Evolutionary conservation across 306 rosid genomes (phyloP), one percentile per base, ranked within the genome.

Genomic region (Arachis hypogaea): DNA sequence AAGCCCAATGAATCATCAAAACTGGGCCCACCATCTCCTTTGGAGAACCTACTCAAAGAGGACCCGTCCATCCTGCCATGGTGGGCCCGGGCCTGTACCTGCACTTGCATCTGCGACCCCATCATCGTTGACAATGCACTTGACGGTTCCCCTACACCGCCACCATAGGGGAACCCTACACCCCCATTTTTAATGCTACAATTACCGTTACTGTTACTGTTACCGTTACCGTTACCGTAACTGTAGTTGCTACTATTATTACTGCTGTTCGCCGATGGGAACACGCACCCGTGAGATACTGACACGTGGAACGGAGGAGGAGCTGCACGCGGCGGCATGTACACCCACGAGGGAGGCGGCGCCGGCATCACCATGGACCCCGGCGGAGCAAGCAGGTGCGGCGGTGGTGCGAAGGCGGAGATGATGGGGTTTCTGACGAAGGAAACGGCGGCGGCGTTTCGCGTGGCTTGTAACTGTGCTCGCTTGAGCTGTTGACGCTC

Each of bases 401-500:
- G 86, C n/a, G 96, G 96, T 7, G 97, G 93, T 1, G 96, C 70
- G 66, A 94, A 94, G 73, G 97, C 95, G 41, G 99, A 89, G 84
- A 94, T 87, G 9, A 94, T 88, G 1, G 99, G 99, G 76, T 94
- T 94, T 0, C 97, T 65, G 4, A 86, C 85, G 76, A 88, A 90
- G 0, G 97, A 86, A n/a, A 85, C 96, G 81, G 96, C 93, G 81
- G 96, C 93, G 14, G 96, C 93, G 92, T 85, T 89, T 18, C 97
- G 58, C 4, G 83, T 76, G 44, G 99, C 97, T 11, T 89, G 99
- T 10, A 94, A 79, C 77, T 94, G 99, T 1, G 98, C 98, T 0
- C 97, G 88, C 63, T 94, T 94, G 41, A 92, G 90, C 59, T 92
- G 97, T 50, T 94, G 97, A 46, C 99, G 80, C 84, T 94, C 99